Conservation (phyloP, 225 moss, liverwort and hornwort species). For the Polytrichum formosum region DNA sequence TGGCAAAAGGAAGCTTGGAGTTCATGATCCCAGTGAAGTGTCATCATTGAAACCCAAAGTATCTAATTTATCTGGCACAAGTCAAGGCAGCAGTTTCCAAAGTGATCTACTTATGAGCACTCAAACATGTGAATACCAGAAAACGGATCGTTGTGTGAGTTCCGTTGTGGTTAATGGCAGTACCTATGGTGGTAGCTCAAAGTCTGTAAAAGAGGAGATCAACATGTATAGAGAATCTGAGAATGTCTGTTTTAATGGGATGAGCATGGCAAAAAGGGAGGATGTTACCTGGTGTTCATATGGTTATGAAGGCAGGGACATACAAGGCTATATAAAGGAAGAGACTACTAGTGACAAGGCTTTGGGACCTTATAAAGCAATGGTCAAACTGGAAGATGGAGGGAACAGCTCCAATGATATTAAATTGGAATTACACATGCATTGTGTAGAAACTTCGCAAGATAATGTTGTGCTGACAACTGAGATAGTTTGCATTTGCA, state of each 20-base stretch:
- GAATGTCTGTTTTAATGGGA: background rate
- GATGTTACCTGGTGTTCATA: constrained; percentile 13
- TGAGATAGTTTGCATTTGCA: constrained; percentile 42
- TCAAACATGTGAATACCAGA: background rate
- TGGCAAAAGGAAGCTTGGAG: constrained; percentile 11
- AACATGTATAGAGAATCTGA: constrained; percentile 1
- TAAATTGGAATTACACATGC: constrained; percentile 21
- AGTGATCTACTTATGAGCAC: background rate
- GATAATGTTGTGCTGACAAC: constrained; percentile 14
- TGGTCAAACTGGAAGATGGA: constrained; percentile 8
- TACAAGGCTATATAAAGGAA: constrained; percentile 5
- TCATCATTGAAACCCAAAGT: background rate
- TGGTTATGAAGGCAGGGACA: constrained; percentile 10
- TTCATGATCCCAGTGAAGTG: background rate
- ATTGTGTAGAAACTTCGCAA: constrained; percentile 16
- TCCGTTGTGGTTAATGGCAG: constrained; percentile 9
- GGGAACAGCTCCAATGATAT: constrained; percentile 7
- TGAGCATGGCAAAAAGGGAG: background rate
- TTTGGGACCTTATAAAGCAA: constrained; percentile 11
- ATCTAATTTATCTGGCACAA: constrained; percentile 8
- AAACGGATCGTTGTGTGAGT: background rate
- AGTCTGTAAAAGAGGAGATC: constrained; percentile 12
- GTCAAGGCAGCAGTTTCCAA: constrained; percentile 17
- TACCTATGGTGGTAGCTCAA: constrained; percentile 11
- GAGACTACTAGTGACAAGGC: constrained; percentile 8